Conservation (phyloP, 768 basidiomycete genomes). For the Mycena galericulata region DNA sequence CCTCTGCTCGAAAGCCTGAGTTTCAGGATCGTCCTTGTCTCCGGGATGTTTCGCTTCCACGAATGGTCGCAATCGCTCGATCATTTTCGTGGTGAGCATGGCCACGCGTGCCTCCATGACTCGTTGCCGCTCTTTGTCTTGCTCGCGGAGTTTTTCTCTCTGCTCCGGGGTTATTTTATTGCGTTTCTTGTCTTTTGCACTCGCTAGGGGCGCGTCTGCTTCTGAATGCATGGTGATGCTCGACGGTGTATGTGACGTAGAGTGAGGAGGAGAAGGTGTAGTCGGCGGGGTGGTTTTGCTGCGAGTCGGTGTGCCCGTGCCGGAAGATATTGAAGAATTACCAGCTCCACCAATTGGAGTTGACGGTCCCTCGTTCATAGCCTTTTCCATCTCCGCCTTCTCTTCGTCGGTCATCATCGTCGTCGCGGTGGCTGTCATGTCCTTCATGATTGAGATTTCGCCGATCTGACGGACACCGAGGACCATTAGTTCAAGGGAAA, state of each 20-base stretch:
- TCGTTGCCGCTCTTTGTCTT: conserved; percentile 85
- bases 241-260: conserved; percentile 22
- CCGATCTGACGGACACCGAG: conserved; percentile 74
- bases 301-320: conserved; percentile 18
- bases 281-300: conserved; percentile 25
- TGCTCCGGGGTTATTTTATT: conserved; percentile 84
- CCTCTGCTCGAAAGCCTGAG: conserved; percentile 77
- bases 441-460: conserved; percentile 96
- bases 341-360: conserved; percentile 34
- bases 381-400: conserved; percentile 85
- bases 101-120: conserved; percentile 84
- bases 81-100: conserved; percentile 80
- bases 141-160: conserved; percentile 82
- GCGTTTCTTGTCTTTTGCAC: conserved; percentile 56
- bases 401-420: conserved; percentile 95
- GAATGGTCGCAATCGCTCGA: conserved; percentile 88
- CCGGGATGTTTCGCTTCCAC: conserved; percentile 91
- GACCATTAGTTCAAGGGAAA: not conserved
- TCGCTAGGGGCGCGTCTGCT: conserved; percentile 34
- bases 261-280: conserved; percentile 20
- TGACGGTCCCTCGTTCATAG: conserved; percentile 60
- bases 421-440: conserved; percentile 86
- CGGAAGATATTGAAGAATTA: conserved; percentile 25
- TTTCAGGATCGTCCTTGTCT: conserved; percentile 86
- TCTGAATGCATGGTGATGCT: conserved; percentile 36